Conservation (phyloP, 768 basidiomycete genomes). For the Cystoderma amianthinum region DNA sequence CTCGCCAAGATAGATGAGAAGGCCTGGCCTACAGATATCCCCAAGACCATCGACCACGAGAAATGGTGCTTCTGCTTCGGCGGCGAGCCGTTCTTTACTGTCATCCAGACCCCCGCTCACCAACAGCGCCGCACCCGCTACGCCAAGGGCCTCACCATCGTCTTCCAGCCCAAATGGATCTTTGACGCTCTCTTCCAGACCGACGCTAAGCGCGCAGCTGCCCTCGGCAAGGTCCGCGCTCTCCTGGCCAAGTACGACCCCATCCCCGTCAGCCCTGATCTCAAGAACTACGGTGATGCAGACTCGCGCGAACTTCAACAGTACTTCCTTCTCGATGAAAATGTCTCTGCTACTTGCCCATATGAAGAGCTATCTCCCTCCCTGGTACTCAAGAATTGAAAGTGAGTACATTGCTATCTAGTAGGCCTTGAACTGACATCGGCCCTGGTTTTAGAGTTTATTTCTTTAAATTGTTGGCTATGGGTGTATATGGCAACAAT, state of each 20-base stretch:
- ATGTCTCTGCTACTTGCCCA: constrained; percentile 9
- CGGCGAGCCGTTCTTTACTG: constrained; percentile 13
- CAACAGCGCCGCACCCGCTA: constrained; percentile 10
- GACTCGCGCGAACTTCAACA: constrained; percentile 12
- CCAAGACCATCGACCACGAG: constrained; percentile 9
- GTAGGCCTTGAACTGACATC: too few relatives aligned
- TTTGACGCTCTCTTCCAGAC: constrained; percentile 12
- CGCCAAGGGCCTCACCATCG: constrained; percentile 11
- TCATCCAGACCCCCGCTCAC: constrained; percentile 11
- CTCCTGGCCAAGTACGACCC: constrained; percentile 12
- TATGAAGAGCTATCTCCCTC: constrained; percentile 7
- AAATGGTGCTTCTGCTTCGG: constrained; percentile 15
- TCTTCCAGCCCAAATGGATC: constrained; percentile 15
- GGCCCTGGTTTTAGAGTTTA: too few relatives aligned
- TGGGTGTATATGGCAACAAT: too few relatives aligned
- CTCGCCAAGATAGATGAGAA: constrained; percentile 10
- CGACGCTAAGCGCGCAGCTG: constrained; percentile 11
- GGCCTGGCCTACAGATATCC: constrained; percentile 10
- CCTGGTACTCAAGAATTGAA: neutral
- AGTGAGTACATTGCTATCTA: too few relatives aligned
- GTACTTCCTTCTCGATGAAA: constrained; percentile 12
- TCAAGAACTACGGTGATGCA: constrained; percentile 13
- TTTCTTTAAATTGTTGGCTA: too few relatives aligned
- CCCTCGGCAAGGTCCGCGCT: constrained; percentile 11
- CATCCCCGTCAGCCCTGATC: constrained; percentile 12